Conservation (phyloP, 2,329 filamentous ascomycete genomes). For the Beauveria varroae region DNA sequence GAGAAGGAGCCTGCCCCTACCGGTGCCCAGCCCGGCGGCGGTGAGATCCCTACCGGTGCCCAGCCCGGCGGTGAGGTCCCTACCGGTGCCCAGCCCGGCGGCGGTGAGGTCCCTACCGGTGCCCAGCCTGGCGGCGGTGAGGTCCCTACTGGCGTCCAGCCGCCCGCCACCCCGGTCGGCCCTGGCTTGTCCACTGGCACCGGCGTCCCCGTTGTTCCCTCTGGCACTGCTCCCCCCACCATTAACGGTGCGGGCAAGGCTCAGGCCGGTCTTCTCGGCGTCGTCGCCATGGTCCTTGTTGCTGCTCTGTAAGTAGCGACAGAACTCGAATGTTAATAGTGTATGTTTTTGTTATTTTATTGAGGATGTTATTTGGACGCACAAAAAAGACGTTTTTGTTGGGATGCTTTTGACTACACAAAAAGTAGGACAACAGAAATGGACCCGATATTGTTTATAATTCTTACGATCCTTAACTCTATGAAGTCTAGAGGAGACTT, state of each 20-base stretch:
- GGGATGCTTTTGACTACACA: neutral
- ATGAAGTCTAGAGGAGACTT: neutral
- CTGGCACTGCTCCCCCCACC: slow-evolving; percentile 27
- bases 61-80: slow-evolving; percentile 18
- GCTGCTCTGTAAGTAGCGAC: slow-evolving; percentile 34
- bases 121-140: no score
- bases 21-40: neutral
- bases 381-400: neutral
- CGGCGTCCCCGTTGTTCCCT: slow-evolving; percentile 17
- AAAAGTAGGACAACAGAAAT: slow-evolving; percentile 7
- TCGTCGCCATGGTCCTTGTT: slow-evolving; percentile 36
- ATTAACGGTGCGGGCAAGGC: slow-evolving; percentile 32
- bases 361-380: slow-evolving; percentile 3
- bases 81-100: neutral
- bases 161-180: slow-evolving; percentile 10
- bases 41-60: slow-evolving; percentile 18
- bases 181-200: no score
- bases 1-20: slow-evolving; percentile 10
- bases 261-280: slow-evolving; percentile 36
- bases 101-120: slow-evolving; percentile 18
- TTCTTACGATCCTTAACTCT: slow-evolving; percentile 50
- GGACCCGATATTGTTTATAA: slow-evolving; percentile 25
- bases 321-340: neutral
- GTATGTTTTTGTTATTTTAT: neutral
- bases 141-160: neutral